These are phyloP conservation scores for Candida coquimbonensis DNA, from an alignment of 805 yeast genomes.

Conservation along the genomic window DNA sequence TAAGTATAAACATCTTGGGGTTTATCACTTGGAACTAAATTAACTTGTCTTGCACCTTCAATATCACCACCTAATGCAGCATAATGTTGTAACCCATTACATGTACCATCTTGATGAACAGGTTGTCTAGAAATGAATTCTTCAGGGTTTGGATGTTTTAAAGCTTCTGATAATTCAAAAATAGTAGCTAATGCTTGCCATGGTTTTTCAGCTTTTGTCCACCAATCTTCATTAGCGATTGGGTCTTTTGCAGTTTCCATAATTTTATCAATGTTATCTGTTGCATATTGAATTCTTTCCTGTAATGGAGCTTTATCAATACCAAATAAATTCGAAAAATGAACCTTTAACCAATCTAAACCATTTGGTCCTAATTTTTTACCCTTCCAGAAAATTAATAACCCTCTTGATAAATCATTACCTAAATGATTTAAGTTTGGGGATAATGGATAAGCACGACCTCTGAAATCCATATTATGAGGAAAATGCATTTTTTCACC, in stretches of 20 bases:
- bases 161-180: conserved; percentile 57
- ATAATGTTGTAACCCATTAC: conserved; percentile 81
- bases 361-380: conserved; percentile 59
- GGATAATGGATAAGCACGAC: conserved; percentile 76
- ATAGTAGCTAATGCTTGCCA: conserved; percentile 77
- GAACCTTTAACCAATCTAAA: conserved; percentile 68
- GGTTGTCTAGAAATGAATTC: conserved; percentile 65
- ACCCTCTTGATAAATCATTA: conserved; percentile 67
- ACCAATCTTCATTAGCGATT: conserved; percentile 49
- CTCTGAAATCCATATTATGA: conserved; percentile 76
- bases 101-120: conserved; percentile 82
- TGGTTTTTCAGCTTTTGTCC: conserved; percentile 73
- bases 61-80: conserved; percentile 83
- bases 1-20: conserved; percentile 74
- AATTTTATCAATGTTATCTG: conserved; percentile 48
- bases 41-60: conserved; percentile 79
- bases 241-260: conserved; percentile 58
- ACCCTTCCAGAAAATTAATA: conserved; percentile 73
- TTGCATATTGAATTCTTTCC: conserved; percentile 55
- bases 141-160: conserved; percentile 54
- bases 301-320: conserved; percentile 63
- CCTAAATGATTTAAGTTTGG: conserved; percentile 81
- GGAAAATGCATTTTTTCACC: conserved; percentile 78
- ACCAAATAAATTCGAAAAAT: conserved; percentile 67
- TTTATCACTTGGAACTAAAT: conserved; percentile 58